Evolutionary conservation across 768 basidiomycete species (phyloP), one percentile per base, ranked within the genome.

Genomic region (Trametes cingulata): DNA sequence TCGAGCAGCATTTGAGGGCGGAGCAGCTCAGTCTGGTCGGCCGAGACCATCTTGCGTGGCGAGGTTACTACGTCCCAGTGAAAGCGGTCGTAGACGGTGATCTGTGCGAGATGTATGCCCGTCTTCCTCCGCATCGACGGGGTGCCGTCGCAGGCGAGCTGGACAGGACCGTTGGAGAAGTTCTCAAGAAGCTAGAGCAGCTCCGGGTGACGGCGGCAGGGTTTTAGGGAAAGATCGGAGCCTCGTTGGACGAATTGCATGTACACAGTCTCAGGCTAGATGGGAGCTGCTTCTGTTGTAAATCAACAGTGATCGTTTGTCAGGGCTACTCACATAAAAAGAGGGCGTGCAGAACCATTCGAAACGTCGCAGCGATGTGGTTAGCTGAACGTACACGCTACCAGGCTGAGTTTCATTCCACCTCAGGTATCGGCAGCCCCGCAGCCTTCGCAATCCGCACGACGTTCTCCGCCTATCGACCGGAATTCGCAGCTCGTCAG

Each of bases 41-140:
- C 2, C 81, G 97, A 52, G 97, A 98, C 70, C 96, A 98, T 71
- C 81, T 99, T 35, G 84, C 90, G 37, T 98, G 95, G 87, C 83
- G 97, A 64, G 93, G 95, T 13, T 98, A 98, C 72, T 98, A 98
- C 73, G 88, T 86, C 5, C 97, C 97, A 0, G 94, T 98, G 56
- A 98, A 97, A 77, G 84, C 86, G 0, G 93, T 95, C 24, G 91
- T 98, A 45, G 97, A 99, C 74, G 97, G 97, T 5, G 96, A 98
- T 73, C 77, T 98, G 40, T 99, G 97, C 75, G 96, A 99, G 76
- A 85, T 84, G 20, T 99, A 90, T 69, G 90, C 93, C 7, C 79
- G 84, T 53, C 69, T 98, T 50, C 87, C 94, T 3, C 88, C 86
- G 52, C 74, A 83, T 45, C 95, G 95, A 77, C 97, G 98, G 75